A percentile compares a stretch with the other conserved stretches of the same genome.
Evolutionary conservation across 768 basidiomycete species (phyloP).

Genomic region (Strobilomyces dryophilus): DNA sequence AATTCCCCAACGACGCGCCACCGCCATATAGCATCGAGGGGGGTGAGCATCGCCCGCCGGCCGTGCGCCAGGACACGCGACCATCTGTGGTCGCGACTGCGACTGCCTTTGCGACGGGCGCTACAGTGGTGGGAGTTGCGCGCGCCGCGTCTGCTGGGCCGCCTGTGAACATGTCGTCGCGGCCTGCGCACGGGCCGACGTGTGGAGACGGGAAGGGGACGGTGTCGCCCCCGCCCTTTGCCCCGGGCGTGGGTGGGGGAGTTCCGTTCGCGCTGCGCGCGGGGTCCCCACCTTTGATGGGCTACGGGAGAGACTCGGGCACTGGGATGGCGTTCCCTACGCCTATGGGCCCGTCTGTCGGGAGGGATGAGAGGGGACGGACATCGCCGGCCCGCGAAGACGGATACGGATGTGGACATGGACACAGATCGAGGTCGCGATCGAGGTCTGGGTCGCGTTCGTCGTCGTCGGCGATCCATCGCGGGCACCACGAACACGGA

Average conservation of each 20-base stretch:
- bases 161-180: background rate
- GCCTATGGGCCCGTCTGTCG: background rate
- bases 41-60: background rate
- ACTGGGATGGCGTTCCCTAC: background rate
- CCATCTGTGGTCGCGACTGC: slow-evolving; percentile 8
- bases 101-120: background rate
- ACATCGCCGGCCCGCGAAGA: background rate
- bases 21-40: slow-evolving; percentile 67
- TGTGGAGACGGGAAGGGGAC: background rate
- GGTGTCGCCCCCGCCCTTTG: background rate
- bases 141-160: slow-evolving; percentile 4
- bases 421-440: background rate
- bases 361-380: too few relatives aligned
- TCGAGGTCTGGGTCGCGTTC: background rate
- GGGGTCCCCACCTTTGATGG: background rate
- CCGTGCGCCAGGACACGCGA: background rate
- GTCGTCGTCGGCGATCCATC: background rate
- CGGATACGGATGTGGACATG: background rate
- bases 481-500: background rate
- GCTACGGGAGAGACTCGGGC: too few relatives aligned
- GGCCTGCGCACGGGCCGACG: background rate
- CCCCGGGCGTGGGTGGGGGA: too few relatives aligned
- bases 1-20: slow-evolving; percentile 51
- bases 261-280: too few relatives aligned
- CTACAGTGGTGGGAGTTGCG: background rate